A percentile compares a stretch with the other conserved stretches of the same genome.
Evolutionary conservation across 2,329 filamentous ascomycete species (phyloP).

Genomic region (Diaporthe vexans): DNA sequence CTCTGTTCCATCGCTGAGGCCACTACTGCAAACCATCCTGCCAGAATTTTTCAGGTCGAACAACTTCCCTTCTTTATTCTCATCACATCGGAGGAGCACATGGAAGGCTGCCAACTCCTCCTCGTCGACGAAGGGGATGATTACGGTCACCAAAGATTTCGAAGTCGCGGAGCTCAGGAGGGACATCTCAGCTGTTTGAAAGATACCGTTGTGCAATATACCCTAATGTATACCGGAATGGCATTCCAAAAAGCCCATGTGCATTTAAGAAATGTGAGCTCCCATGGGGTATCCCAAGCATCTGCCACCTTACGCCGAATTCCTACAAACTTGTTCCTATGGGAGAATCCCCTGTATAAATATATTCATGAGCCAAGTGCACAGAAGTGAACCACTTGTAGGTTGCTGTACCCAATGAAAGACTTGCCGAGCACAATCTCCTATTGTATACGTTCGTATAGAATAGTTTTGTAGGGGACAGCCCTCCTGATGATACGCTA

Average conservation of each 20-base stretch:
- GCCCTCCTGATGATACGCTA: no score
- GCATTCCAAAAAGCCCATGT: not conserved
- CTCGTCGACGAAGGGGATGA: not conserved
- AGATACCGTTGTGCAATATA: not conserved
- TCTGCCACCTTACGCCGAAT: no score
- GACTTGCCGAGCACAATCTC: no score
- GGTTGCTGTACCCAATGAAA: no score
- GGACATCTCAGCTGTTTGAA: not conserved
- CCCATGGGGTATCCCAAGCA: no score
- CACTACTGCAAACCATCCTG: slow-evolving; percentile 40
- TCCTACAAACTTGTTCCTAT: no score
- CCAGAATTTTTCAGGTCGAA: slow-evolving; percentile 23
- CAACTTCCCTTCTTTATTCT: slow-evolving; percentile 32
- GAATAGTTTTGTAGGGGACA: no score
- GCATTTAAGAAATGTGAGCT: not conserved
- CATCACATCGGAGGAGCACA: not conserved
- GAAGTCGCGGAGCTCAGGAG: not conserved
- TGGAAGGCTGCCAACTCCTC: slow-evolving; percentile 13
- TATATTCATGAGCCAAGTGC: no score
- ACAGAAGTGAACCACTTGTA: no score
- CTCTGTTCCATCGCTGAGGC: slow-evolving; percentile 51
- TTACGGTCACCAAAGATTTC: slow-evolving; percentile 33
- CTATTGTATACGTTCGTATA: no score
- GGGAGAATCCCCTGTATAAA: no score
- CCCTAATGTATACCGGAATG: not conserved